Evolutionary conservation across 1,139 yeast genomes (phyloP).

Genomic region (Saccharomyces hybrid): DNA sequence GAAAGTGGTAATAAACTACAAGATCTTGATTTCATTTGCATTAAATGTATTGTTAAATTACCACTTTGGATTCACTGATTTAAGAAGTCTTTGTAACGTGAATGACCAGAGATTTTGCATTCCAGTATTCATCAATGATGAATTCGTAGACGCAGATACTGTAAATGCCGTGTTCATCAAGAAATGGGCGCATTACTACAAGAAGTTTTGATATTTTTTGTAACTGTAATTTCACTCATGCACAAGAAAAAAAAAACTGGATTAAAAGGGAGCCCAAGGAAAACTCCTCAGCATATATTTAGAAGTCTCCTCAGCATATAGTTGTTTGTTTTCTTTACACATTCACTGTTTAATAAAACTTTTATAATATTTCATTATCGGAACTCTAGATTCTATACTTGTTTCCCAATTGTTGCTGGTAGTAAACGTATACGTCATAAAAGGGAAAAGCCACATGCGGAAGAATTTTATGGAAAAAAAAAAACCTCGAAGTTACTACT

Average conservation of each 20-base stretch:
- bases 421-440: not conserved
- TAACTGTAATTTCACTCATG: not conserved
- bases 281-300: not conserved
- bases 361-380: not conserved
- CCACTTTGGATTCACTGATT: constrained; percentile 44
- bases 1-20: constrained; percentile 33
- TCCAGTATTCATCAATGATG: constrained; percentile 20
- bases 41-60: constrained; percentile 37
- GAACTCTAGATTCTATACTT: not conserved
- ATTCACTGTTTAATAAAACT: not conserved
- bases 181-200: constrained; percentile 30
- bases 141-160: constrained; percentile 16
- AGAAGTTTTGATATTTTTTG: constrained; percentile 20
- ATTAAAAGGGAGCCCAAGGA: not conserved
- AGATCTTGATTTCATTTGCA: constrained; percentile 33
- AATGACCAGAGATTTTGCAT: constrained; percentile 20
- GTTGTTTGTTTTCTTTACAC: not conserved
- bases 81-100: constrained; percentile 28
- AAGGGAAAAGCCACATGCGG: not conserved
- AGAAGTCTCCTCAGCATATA: not conserved
- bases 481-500: not conserved
- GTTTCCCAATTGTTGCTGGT: not conserved
- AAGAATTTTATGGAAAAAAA: not conserved
- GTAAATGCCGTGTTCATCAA: constrained; percentile 23
- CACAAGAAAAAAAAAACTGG: not conserved